Base-by-base conservation (phyloP, 2,329 filamentous ascomycete genomes). In the Arachnomyces sp. region DNA sequence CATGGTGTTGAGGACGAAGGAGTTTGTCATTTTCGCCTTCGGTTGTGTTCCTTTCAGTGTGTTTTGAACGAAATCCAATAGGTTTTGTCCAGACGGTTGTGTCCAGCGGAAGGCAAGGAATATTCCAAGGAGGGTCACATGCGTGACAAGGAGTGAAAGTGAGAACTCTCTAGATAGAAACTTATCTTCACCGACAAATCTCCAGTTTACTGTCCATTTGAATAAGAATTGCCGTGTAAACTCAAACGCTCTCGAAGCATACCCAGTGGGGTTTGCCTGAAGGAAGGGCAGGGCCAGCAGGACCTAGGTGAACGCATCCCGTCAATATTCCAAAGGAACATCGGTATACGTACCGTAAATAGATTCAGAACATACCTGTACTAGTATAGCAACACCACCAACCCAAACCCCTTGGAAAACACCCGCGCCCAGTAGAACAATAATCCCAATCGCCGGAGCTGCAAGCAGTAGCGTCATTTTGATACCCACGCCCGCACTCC, bases 171-270 rank as follows among this genome's bases (percentile, higher is more conserved):
- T 75, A 50, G 79, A 82, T 34, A 93, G 73, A 54, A 98, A 98
- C 0, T 68, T 63, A 5, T 84, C 76, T 63, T 95, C 88, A 12
- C 84, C 81, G n/a, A 95, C 66, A 59, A 96, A 96, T 39, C 89
- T 80, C 92, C 92, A 98, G 63, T 98, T 98, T 50, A 98, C 92
- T 0, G 92, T 98, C 92, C 92, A 98, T 65, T 90, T 88, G 71
- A 90, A 96, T 53, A 94, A 73, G 66, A 98, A 98, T 52, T 86
- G 79, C 40, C 92, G 76, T 34, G 84, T 88, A 43, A 98, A 74
- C 66, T 98, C 88, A 58, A 98, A 98, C 0, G 92, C 88, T 47
- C 84, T 74, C 34, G 77, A 75, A 13, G 93, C 58, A 59, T 98
- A 98, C 18, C 81, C 84, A 43, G 65, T 62, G 14, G 79, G 64